Conservation (phyloP, 805 yeast species). For the Pichia nakasei region DNA sequence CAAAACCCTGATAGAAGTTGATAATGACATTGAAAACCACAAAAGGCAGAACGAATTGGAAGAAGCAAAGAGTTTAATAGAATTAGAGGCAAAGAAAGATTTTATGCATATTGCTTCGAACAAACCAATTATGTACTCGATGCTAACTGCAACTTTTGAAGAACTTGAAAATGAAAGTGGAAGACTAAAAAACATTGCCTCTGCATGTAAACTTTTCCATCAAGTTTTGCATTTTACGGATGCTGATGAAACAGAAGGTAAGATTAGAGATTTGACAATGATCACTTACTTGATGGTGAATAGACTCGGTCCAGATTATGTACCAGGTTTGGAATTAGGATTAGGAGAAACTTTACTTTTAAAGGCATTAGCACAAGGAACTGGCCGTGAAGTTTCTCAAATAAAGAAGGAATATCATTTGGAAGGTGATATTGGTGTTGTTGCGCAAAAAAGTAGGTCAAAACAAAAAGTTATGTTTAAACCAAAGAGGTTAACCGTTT, state of each 20-base stretch:
- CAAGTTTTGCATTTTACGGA: constrained; percentile 44
- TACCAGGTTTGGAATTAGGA: constrained; percentile 80
- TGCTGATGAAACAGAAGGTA: constrained; percentile 10
- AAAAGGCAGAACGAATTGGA: constrained; percentile 15
- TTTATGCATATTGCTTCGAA: not conserved
- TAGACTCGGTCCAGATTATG: constrained; percentile 90
- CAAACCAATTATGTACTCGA: constrained; percentile 28
- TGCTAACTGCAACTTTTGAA: constrained; percentile 60
- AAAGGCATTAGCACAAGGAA: constrained; percentile 83
- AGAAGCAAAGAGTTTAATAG: constrained; percentile 16
- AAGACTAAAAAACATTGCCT: constrained; percentile 70
- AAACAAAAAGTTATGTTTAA: constrained; percentile 91
- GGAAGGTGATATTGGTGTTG: constrained; percentile 83
- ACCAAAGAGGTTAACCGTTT: constrained; percentile 71
- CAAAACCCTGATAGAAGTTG: constrained; percentile 2
- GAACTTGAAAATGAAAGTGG: constrained; percentile 73
- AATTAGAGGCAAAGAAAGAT: constrained; percentile 5
- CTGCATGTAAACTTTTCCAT: constrained; percentile 64
- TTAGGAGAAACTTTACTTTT: constrained; percentile 83
- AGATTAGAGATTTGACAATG: constrained; percentile 41
- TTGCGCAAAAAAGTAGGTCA: constrained; percentile 75
- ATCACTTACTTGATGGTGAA: constrained; percentile 83
- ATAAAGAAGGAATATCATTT: constrained; percentile 68
- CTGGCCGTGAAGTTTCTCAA: constrained; percentile 68
- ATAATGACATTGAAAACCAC: constrained; percentile 12